Base-by-base conservation (phyloP, 1,139 yeast species). In the Yamadazyma epiphylla region DNA sequence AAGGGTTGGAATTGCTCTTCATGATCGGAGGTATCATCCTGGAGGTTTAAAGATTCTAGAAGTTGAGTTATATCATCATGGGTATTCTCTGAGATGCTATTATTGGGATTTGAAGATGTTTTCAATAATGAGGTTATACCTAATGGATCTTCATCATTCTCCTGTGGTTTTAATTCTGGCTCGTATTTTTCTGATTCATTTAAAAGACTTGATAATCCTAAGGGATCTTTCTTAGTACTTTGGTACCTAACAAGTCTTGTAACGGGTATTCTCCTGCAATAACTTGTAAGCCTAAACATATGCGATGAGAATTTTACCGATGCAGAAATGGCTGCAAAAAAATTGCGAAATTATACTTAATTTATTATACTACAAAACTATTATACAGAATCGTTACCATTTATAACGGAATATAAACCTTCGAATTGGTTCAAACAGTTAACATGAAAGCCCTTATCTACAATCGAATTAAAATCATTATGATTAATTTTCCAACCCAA, bases 401-500 rank as follows among this genome's bases (percentile, higher is more conserved):
- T n/a, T n/a, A n/a, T n/a, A n/a, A n/a, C n/a, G n/a, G n/a, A 13
- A 33, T 49, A 58, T 7, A 49, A 43, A 8, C 64, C 50, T 20
- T 46, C 47, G 13, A 48, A 47, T 13, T 40, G 48, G 35, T 56
- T 60, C 7, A 55, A 41, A 16, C 45, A 29, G 15, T 37, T 36
- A 31, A 63, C 45, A 29, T 53, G 43, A n/a, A 37, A 31, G 2
- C 48, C 49, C 13, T 39, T 33, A 2, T 21, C 29, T 21, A 46
- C 29, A 4, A 57, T 50, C 7, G 30, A 32, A 11, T 48, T 34
- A 29, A 38, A 55, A 28, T 51, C 49, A 14, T 67, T 60, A 46
- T 85, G 95, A 1, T 77, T 67, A 26, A 87, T 64, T 4, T 64
- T 56, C 96, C 96, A 87, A 2, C 74, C 75, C 29, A 87, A 60